Evolutionary conservation across 306 rosid species (phyloP), one percentile per base, ranked within the genome.

Genomic region (Vigna mungo): DNA sequence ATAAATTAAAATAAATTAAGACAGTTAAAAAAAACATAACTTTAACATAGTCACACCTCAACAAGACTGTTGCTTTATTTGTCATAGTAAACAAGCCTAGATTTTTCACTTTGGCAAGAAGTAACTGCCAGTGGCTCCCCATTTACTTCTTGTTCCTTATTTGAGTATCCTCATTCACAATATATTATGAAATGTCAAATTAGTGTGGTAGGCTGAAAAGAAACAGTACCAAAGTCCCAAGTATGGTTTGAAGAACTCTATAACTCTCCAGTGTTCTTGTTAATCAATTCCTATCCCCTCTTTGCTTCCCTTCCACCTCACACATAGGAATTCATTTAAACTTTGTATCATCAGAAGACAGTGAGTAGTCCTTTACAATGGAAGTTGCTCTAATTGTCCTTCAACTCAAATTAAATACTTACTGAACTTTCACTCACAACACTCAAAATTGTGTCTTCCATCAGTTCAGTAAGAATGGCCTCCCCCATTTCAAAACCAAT

Each of bases 401-500:
- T 68, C 77, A 72, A 65, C 54, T 86, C 82, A 32, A 54, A 51
- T 70, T 20, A 21, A 73, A 68, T 68, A 80, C 76, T 85, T 64
- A 68, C 85, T n/a, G 81, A 52, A 83, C 77, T 78, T 74, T 75
- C 88, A 54, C 76, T 58, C 66, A 56, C 72, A 70, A 68, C 81
- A 81, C 91, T 82, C 66, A 83, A 72, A 63, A 95, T 79, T 51
- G 83, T 60, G 56, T 95, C 97, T 54, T 95, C 91, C 68, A 95
- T 84, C 66, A 90, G 83, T 78, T 95, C 96, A 21, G 72, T 85
- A 32, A 95, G 88, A 84, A 95, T 95, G 70, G 78, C 79, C 41
- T 95, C 96, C 9, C 92, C 80, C 81, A 90, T 88, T 43, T 95
- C 97, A 36, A 72, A 75, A 77, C 95, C 85, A 34, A 89, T 79